Percentiles rank a stretch among this genome's conserved stretches.
Evolutionary conservation across 371 early-diverging fungal species (phyloP).

Genomic region (Mucor plumbeus): DNA sequence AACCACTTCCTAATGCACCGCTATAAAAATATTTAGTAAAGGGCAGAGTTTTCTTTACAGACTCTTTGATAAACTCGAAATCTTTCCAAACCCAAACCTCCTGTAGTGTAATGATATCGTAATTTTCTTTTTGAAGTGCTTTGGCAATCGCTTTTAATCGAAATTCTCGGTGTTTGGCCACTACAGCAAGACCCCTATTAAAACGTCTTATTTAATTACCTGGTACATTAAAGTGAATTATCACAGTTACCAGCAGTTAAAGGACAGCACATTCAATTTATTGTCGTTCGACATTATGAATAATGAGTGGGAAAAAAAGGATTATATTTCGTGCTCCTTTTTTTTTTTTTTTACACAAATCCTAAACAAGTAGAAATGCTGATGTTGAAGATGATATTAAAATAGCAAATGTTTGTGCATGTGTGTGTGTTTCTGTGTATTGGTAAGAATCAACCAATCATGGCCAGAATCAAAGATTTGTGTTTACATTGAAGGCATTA

Average conservation of each 20-base stretch:
- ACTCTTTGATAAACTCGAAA: slow-evolving; percentile 34
- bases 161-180: slow-evolving; percentile 42
- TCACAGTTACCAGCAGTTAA: slow-evolving; percentile 47
- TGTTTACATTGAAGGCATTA: no score
- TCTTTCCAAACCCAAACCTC: slow-evolving; percentile 58
- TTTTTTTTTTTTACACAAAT: not conserved
- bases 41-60: slow-evolving; percentile 36
- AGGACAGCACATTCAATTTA: slow-evolving; percentile 34
- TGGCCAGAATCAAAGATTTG: not conserved
- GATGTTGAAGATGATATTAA: not conserved
- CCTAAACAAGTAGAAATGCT: not conserved
- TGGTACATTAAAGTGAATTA: not conserved
- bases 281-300: not conserved
- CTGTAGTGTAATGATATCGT: slow-evolving; percentile 60
- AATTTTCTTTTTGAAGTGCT: slow-evolving; percentile 27
- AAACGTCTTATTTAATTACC: not conserved
- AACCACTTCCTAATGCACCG: slow-evolving; percentile 57
- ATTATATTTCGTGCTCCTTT: not conserved
- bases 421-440: not conserved
- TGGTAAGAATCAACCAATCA: not conserved
- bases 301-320: not conserved
- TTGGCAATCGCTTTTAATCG: slow-evolving; percentile 54
- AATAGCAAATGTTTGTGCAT: not conserved
- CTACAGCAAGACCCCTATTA: slow-evolving; percentile 50
- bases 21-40: slow-evolving; percentile 48